Evolutionary conservation across 371 early-diverging fungal genomes (phyloP).

Genomic region (Blastocladiella emersonii): DNA sequence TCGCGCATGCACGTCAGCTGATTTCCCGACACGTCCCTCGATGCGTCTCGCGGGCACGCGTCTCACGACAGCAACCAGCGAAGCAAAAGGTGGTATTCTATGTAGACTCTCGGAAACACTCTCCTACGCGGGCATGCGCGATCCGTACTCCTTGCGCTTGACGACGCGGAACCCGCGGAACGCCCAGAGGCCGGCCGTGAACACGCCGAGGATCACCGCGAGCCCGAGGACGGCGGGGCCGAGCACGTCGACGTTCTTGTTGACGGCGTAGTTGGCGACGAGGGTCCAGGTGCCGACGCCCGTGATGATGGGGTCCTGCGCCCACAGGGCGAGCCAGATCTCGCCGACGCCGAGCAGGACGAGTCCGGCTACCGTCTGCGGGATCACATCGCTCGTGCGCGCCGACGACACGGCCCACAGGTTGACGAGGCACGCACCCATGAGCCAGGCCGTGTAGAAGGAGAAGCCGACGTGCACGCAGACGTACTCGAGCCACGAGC

Average conservation of each 20-base stretch:
- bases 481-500: neutral
- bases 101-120: too few species aligned
- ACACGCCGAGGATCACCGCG: neutral
- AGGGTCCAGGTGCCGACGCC: neutral
- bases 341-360: neutral
- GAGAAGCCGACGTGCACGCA: neutral
- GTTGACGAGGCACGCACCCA: neutral
- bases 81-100: too few species aligned
- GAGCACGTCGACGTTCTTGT: neutral
- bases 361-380: neutral
- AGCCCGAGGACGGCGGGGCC: neutral
- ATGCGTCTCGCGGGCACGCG: too few species aligned
- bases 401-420: neutral
- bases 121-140: too few species aligned
- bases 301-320: neutral
- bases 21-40: too few species aligned
- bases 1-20: too few species aligned
- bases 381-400: neutral
- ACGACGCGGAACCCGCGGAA: too few species aligned
- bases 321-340: neutral
- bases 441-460: neutral
- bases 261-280: neutral
- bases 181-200: neutral
- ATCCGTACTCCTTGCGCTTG: too few species aligned
- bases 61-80: too few species aligned